phyloP scores from a whole-genome alignment of 257 asterid species.

The Paraleonurus japonicus region DNA sequence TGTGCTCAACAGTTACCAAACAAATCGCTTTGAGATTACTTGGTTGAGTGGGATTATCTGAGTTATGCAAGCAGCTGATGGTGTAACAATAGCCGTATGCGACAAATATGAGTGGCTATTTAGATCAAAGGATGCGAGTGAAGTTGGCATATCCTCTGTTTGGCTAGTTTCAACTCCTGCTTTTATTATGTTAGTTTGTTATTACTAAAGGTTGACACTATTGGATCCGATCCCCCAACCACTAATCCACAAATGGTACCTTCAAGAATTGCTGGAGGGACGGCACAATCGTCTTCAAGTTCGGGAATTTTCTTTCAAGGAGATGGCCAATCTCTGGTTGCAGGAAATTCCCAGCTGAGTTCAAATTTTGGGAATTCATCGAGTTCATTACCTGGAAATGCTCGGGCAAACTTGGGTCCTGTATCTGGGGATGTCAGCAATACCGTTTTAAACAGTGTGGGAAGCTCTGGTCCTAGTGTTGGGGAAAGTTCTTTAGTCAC shows the following conservation, averaged over 20 bases:
- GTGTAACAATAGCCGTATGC: background rate
- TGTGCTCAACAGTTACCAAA: conserved; percentile 23
- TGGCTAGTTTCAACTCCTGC: conserved; percentile 6
- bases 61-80: conserved; percentile 11
- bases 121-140: background rate
- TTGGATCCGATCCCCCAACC: conserved; percentile 35
- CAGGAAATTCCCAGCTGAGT: conserved; percentile 64
- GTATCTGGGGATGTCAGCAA: conserved; percentile 61
- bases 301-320: conserved; percentile 82
- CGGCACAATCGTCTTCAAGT: conserved; percentile 70
- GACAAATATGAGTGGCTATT: background rate
- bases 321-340: conserved; percentile 60
- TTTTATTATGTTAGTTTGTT: background rate
- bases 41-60: conserved; percentile 16
- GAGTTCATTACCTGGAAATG: conserved; percentile 52
- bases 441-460: conserved; percentile 58
- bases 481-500: conserved; percentile 97
- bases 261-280: conserved; percentile 64
- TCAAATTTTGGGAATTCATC: conserved; percentile 64
- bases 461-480: conserved; percentile 85
- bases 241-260: conserved; percentile 53
- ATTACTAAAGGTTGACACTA: conserved; percentile 28
- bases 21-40: background rate
- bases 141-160: background rate
- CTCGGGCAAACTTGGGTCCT: conserved; percentile 45